Conservation (phyloP, 495 filamentous ascomycete genomes). For the Thermothielavioides terrestris region DNA sequence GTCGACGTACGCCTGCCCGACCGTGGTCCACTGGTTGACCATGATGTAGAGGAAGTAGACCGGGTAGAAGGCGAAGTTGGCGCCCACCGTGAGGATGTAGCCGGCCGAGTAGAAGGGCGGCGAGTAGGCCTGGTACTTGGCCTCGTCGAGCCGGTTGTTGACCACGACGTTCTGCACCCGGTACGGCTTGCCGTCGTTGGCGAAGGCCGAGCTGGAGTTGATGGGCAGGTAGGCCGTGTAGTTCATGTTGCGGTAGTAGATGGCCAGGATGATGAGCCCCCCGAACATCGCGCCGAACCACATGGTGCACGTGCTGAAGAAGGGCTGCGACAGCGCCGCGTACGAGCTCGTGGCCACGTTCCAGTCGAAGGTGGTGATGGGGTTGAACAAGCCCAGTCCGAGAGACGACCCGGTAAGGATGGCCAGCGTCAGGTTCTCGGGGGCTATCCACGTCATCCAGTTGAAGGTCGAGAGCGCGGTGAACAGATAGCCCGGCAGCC, state of each 20-base stretch:
- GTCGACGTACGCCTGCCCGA: constrained; percentile 22
- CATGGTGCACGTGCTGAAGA: constrained; percentile 26
- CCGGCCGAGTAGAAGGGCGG: constrained; percentile 54
- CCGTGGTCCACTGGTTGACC: constrained; percentile 44
- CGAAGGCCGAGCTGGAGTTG: constrained; percentile 38
- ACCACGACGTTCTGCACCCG: constrained; percentile 45
- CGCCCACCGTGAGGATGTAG: constrained; percentile 48
- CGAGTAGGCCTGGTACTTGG: constrained; percentile 47
- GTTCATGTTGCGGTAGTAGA: constrained; percentile 46
- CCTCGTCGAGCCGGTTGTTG: constrained; percentile 41
- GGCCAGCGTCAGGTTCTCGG: constrained; percentile 25
- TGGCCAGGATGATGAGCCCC: constrained; percentile 36
- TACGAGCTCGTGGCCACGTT: constrained; percentile 26
- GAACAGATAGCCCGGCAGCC: constrained; percentile 31
- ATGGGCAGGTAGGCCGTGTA: constrained; percentile 48
- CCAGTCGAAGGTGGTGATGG: constrained; percentile 30
- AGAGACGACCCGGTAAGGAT: constrained; percentile 22
- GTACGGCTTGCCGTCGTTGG: constrained; percentile 46
- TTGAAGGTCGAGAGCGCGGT: constrained; percentile 30
- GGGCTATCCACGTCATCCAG: constrained; percentile 37
- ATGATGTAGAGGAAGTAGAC: constrained; percentile 48
- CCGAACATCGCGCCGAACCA: constrained; percentile 20
- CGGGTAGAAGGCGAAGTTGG: constrained; percentile 51
- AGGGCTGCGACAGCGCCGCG: constrained; percentile 27
- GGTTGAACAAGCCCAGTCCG: constrained; percentile 26